Base-by-base conservation (phyloP, 345 rosid genomes). In the Rhizophora apiculata region DNA sequence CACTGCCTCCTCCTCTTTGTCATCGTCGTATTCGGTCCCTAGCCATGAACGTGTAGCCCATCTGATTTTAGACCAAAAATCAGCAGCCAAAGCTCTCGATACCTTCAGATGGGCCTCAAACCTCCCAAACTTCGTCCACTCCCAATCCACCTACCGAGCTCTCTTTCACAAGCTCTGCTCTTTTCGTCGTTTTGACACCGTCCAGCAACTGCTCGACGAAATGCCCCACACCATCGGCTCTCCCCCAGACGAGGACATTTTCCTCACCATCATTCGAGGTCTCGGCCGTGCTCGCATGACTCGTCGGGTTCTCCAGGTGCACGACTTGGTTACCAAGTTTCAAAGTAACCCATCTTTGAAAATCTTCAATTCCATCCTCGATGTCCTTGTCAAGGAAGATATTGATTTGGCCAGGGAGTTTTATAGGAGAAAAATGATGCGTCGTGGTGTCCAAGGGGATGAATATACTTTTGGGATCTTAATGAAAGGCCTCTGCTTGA, bases 401-500 rank as follows among this genome's bases (percentile, higher is more conserved):
- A 87, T 94, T 72, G 97, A 91, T 81, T 75, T 91, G 80, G 98
- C 97, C 20, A 87, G 90, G 74, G 75, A 60, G 78, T 94, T 91
- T 68, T 91, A 85, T 63, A 87, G 88, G 79, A 78, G 79, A 67
- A 85, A 86, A 80, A 94, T 89, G 98, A 86, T 89, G 90, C 76
- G 76, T 24, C 70, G 64, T 72, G 89, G 92, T 21, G 74, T 91
- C 27, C 73, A 78, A 8, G 93, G 96, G 71, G 98, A 93, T 80
- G 87, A 82, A 60, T 93, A 88, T 68, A 94, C 98, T 8, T 89
- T 78, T 10, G 97, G 90, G 60, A 94, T 94, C 68, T 77, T 94
- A 60, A 88, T 91, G 96, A 91, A 91, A 74, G 98, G 98, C 30
- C 91, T 91, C 80, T 91, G 96, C 79, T 82, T 82, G 62, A 94